Evolutionary conservation across 148 eudicot genomes (phyloP), one percentile per base, ranked within the genome.

Genomic region (Chenopodium berlandieri): DNA sequence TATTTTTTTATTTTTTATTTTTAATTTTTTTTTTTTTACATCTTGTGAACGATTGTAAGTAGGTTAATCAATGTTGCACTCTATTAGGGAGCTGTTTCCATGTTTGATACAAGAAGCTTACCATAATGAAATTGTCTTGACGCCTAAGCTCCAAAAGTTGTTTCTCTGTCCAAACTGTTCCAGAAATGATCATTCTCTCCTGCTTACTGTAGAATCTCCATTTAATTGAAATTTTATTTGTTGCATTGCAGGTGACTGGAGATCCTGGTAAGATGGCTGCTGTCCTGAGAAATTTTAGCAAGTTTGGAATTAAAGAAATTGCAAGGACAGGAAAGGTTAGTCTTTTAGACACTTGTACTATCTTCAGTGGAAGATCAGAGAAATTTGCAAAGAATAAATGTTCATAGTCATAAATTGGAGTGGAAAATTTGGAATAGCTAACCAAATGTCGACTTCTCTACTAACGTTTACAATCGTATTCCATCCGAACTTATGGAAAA

Each of bases 191-290:
- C 7, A 25, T 2, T 14, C 23, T 60, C 71, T 27, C 30, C 58
- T 9, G 10, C 7, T 19, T 46, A 25, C 48, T 54, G 25, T 70
- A 60, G 65, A 23, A 50, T 68, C 22, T 58, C 9, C 27, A 20
- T 7, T 31, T 50, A 17, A 75, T 25, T 32, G 54, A 30, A 52
- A 31, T 2, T 46, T 66, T 73, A 6, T 79, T 17, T 58, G 34
- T 74, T 65, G 62, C 12, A 80, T 63, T 68, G 65, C 78, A 94
- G 98, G 93, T 93, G 63, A 94, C 95, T 34, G 98, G 98, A 80
- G 98, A 94, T 80, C 97, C 98, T 65, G 98, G 98, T 30, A 94
- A 94, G 87, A 82, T 93, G 87, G 98, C 87, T 80, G 98, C 97
- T 76, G 90, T 93, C 62, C 83, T 85, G 80, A 92, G 91, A 89